phyloP scores from a whole-genome alignment of 805 yeast species.

The Myxozyma sirexii region DNA sequence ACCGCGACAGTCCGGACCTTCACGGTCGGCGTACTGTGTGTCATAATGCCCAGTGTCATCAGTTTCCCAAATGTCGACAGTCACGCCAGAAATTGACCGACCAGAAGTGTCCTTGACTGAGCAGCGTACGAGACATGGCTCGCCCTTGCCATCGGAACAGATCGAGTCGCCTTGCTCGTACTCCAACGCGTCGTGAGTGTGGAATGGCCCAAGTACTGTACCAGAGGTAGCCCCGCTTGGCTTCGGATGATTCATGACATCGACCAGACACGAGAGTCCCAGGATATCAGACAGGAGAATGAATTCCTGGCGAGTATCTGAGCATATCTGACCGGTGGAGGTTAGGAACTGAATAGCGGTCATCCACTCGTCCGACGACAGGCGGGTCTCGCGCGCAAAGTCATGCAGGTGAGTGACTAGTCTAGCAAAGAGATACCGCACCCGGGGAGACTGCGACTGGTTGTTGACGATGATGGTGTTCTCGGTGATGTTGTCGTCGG shows the following conservation, averaged over 20 bases:
- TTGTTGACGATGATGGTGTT: slow-evolving; percentile 28
- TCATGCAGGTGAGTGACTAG: slow-evolving; percentile 46
- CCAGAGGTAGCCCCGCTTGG: slow-evolving; percentile 39
- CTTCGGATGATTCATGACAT: slow-evolving; percentile 38
- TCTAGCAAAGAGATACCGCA: slow-evolving; percentile 24
- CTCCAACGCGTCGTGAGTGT: slow-evolving; percentile 42
- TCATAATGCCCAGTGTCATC: slow-evolving; percentile 47
- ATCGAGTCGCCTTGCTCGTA: slow-evolving; percentile 43
- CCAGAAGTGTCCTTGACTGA: slow-evolving; percentile 41
- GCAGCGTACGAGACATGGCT: slow-evolving; percentile 40
- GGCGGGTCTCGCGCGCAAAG: slow-evolving; percentile 44
- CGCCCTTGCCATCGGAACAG: slow-evolving; percentile 45
- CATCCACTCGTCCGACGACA: slow-evolving; percentile 46
- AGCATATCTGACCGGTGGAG: slow-evolving; percentile 44
- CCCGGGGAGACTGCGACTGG: slow-evolving; percentile 12
- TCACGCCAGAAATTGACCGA: slow-evolving; percentile 41
- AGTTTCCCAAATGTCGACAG: slow-evolving; percentile 47
- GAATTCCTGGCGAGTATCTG: slow-evolving; percentile 43
- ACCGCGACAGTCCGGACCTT: slow-evolving; percentile 45
- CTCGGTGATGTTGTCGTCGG: slow-evolving; percentile 33
- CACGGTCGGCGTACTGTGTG: slow-evolving; percentile 43
- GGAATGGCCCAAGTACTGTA: slow-evolving; percentile 46
- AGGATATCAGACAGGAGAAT: slow-evolving; percentile 45
- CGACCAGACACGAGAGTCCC: slow-evolving; percentile 45
- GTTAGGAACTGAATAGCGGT: slow-evolving; percentile 43